Evolutionary conservation across 495 filamentous ascomycete species (phyloP).

Genomic region (Paragyromitra xinjiangensis): DNA sequence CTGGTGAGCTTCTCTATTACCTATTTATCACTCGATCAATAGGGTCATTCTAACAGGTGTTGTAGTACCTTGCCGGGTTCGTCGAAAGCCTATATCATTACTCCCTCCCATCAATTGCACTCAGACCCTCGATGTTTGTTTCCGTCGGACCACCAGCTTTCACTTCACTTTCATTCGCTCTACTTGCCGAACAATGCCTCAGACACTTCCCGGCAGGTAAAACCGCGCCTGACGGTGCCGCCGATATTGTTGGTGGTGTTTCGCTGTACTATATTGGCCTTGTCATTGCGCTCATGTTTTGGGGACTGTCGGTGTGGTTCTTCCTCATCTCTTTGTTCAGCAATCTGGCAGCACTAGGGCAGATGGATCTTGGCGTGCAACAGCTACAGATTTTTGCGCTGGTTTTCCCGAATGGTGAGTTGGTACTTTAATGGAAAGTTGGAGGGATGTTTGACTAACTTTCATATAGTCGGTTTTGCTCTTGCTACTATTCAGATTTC

Average conservation of each 20-base stretch:
- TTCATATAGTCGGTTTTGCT: constrained; percentile 42
- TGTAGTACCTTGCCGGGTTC: constrained; percentile 44
- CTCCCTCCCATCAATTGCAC: constrained; percentile 29
- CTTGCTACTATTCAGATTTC: constrained; percentile 47
- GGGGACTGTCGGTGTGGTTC: constrained; percentile 54
- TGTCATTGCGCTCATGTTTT: constrained; percentile 46
- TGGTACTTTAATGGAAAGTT: not conserved
- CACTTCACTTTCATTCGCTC: constrained; percentile 45
- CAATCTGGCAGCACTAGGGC: constrained; percentile 31
- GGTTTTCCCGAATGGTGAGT: constrained; percentile 51
- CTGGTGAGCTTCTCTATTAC: constrained; percentile 22
- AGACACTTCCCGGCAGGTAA: constrained; percentile 40
- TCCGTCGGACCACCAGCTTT: constrained; percentile 52
- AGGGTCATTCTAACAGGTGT: not conserved
- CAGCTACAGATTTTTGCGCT: constrained; percentile 50
- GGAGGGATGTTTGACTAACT: constrained; percentile 1
- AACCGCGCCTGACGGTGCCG: constrained; percentile 16
- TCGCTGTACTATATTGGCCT: constrained; percentile 51
- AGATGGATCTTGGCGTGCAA: constrained; percentile 49
- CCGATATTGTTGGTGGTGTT: constrained; percentile 47
- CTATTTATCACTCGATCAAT: not conserved
- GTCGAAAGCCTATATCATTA: constrained; percentile 41
- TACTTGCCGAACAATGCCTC: constrained; percentile 47
- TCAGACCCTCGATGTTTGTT: constrained; percentile 47
- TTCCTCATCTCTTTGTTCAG: constrained; percentile 43